Conservation (phyloP, 176 grass and related monocot species). For the Oryza punctata region DNA sequence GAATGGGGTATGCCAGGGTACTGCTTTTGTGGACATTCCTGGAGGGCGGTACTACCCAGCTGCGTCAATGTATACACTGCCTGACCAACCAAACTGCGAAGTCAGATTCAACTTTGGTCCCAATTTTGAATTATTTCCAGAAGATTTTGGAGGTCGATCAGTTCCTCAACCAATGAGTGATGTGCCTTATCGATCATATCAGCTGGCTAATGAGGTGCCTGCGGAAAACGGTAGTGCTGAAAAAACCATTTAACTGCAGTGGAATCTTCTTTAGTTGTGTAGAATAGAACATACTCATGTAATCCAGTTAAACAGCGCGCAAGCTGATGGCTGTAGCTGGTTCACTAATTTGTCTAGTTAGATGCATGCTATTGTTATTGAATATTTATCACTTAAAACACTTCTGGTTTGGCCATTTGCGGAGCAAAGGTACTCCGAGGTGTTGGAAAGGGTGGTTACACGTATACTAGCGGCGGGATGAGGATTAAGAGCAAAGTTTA, state of each 20-base stretch:
- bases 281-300: too few species aligned
- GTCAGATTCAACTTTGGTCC: slow-evolving; percentile 92
- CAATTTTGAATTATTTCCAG: slow-evolving; percentile 66
- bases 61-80: slow-evolving; percentile 82
- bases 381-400: neutral
- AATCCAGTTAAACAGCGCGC: neutral
- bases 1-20: slow-evolving; percentile 76
- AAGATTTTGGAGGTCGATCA: slow-evolving; percentile 65
- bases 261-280: slow-evolving; percentile 27
- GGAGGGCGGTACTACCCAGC: slow-evolving; percentile 87
- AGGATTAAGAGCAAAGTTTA: too few species aligned
- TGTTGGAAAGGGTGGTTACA: neutral
- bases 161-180: slow-evolving; percentile 69
- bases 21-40: slow-evolving; percentile 74
- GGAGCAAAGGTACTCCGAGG: neutral
- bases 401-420: neutral
- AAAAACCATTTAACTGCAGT: slow-evolving; percentile 59
- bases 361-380: neutral
- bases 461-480: too few species aligned
- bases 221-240: slow-evolving; percentile 70
- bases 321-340: neutral
- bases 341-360: neutral
- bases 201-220: slow-evolving; percentile 59
- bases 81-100: slow-evolving; percentile 71
- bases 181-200: slow-evolving; percentile 62